Percentiles rank a stretch among this genome's conserved stretches.
phyloP scores from a whole-genome alignment of 768 basidiomycete genomes.

The Pholiota conissans region DNA sequence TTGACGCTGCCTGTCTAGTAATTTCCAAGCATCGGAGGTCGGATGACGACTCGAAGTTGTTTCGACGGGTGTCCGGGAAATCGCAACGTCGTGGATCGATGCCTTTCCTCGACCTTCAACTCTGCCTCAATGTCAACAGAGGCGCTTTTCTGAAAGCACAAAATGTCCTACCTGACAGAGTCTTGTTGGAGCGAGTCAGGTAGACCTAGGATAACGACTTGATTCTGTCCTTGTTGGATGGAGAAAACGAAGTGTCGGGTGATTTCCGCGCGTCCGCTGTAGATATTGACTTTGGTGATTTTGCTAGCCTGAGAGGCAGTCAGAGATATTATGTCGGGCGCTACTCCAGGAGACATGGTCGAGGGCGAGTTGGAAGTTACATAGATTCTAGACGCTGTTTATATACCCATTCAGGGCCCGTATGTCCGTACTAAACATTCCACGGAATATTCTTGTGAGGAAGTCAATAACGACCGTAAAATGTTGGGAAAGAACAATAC shows the following conservation, averaged over 20 bases:
- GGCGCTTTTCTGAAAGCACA: constrained; percentile 15
- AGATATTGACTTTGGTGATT: constrained; percentile 34
- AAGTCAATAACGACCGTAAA: too few relatives aligned
- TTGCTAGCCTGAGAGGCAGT: constrained; percentile 23
- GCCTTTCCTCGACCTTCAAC: constrained; percentile 35
- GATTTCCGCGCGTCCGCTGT: constrained; percentile 36
- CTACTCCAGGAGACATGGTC: neutral
- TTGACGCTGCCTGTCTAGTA: constrained; percentile 18
- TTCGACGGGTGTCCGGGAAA: constrained; percentile 4
- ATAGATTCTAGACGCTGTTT: too few relatives aligned
- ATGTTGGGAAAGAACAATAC: too few relatives aligned
- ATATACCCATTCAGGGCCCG: too few relatives aligned
- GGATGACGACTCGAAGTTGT: neutral
- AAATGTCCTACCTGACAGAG: constrained; percentile 26
- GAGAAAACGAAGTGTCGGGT: constrained; percentile 31
- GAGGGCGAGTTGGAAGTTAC: too few relatives aligned
- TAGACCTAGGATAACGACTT: constrained; percentile 31
- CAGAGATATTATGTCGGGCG: neutral
- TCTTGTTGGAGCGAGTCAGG: constrained; percentile 29
- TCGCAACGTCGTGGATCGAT: constrained; percentile 1
- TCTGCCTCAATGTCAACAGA: constrained; percentile 17
- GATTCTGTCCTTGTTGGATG: constrained; percentile 32
- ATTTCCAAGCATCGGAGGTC: constrained; percentile 2
- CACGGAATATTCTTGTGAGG: too few relatives aligned
- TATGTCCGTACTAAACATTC: too few relatives aligned